Percentiles rank a stretch among this genome's conserved stretches.
Evolutionary conservation across 495 filamentous ascomycete genomes (phyloP).

Genomic region (Penicillium paxilli): DNA sequence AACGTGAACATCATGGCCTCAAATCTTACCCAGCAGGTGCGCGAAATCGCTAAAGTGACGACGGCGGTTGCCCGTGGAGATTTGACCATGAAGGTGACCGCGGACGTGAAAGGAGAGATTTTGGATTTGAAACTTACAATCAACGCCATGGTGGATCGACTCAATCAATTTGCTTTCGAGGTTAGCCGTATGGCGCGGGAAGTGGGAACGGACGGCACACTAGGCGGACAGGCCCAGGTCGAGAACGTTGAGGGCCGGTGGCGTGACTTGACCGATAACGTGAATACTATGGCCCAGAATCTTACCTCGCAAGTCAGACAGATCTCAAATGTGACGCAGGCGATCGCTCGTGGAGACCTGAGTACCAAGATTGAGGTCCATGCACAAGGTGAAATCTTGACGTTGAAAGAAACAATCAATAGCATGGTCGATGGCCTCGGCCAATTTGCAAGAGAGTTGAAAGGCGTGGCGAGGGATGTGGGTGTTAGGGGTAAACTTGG

Average conservation of each 20-base stretch:
- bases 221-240: conserved; percentile 88
- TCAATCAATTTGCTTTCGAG: conserved; percentile 88
- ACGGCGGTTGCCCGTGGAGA: conserved; percentile 89
- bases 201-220: conserved; percentile 84
- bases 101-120: conserved; percentile 91
- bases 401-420: conserved; percentile 90
- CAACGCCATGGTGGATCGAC: conserved; percentile 91
- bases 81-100: conserved; percentile 87
- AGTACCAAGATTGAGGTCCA: conserved; percentile 88
- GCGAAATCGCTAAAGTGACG: conserved; percentile 91
- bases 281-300: conserved; percentile 95
- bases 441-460: conserved; percentile 90
- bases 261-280: conserved; percentile 88
- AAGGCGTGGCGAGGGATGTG: conserved; percentile 90
- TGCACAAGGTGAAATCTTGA: conserved; percentile 85
- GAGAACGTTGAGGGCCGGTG: conserved; percentile 91
- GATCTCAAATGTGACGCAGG: conserved; percentile 91
- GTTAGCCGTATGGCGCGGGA: conserved; percentile 90
- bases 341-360: conserved; percentile 84
- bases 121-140: conserved; percentile 88
- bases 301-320: conserved; percentile 90
- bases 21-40: conserved; percentile 74
- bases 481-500: conserved; percentile 89
- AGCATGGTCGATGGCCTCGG: conserved; percentile 91
- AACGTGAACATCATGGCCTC: conserved; percentile 94